A percentile compares a stretch with the other conserved stretches of the same genome.
Conservation (phyloP, 495 filamentous ascomycete species). For the Penicillium maclennaniae region DNA sequence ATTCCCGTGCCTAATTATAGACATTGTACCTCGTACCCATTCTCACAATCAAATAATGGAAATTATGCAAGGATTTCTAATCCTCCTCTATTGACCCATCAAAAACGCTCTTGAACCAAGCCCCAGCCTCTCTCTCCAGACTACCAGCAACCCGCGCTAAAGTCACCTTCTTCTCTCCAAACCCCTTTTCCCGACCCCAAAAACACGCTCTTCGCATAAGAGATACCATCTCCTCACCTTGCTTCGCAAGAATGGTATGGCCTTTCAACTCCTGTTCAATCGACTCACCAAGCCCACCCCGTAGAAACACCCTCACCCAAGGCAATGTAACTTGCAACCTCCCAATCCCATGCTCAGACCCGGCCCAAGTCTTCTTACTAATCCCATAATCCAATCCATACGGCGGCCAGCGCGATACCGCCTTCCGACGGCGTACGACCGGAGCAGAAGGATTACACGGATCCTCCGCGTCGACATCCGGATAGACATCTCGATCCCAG, state of each 20-base stretch:
- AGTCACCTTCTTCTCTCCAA: constrained; percentile 31
- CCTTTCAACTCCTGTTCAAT: no score
- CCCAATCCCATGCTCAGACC: constrained; percentile 13
- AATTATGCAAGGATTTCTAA: not conserved
- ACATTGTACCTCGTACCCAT: not conserved
- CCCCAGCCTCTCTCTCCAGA: constrained; percentile 9
- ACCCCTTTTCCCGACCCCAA: constrained; percentile 35
- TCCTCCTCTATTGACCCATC: constrained; percentile 9
- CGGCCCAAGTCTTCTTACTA: constrained; percentile 16
- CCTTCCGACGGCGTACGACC: constrained; percentile 31
- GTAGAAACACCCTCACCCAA: constrained; percentile 28
- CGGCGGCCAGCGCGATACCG: constrained; percentile 40
- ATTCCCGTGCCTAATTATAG: not conserved
- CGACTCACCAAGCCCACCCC: not conserved
- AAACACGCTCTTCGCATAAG: constrained; percentile 41
- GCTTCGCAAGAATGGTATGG: constrained; percentile 25
- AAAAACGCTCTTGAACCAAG: constrained; percentile 23
- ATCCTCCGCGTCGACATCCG: constrained; percentile 1
- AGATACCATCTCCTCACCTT: constrained; percentile 40
- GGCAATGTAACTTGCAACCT: constrained; percentile 32
- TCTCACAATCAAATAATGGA: not conserved
- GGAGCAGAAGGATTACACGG: not conserved
- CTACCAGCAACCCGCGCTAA: constrained; percentile 4
- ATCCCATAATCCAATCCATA: constrained; percentile 37
- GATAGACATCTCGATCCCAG: constrained; percentile 9